Conservation (phyloP, 2,329 filamentous ascomycete genomes). For the Myriosclerotinia scirpicola region DNA sequence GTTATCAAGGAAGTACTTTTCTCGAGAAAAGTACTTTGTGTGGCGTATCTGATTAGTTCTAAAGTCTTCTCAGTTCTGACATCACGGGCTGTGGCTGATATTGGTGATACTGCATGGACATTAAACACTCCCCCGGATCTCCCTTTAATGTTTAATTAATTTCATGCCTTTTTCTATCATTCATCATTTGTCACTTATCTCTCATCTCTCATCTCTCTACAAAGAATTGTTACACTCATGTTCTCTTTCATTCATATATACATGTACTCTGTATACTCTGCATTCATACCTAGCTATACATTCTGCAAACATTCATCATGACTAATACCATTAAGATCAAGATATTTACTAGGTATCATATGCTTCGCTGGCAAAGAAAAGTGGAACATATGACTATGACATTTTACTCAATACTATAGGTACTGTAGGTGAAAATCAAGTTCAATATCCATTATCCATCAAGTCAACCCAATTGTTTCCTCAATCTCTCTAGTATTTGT, state of each 20-base stretch:
- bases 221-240: neutral
- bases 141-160: neutral
- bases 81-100: constrained; percentile 14
- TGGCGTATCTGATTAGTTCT: too few relatives aligned
- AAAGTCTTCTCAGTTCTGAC: neutral
- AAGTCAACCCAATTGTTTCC: neutral
- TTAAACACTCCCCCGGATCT: neutral
- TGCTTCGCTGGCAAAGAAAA: constrained; percentile 16
- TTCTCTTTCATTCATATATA: neutral
- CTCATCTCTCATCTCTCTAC: neutral
- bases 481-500: neutral
- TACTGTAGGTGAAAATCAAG: neutral
- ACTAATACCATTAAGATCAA: neutral
- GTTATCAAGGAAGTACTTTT: too few relatives aligned
- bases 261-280: neutral
- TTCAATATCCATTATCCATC: neutral
- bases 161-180: neutral
- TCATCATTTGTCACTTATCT: too few relatives aligned
- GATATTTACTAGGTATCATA: neutral
- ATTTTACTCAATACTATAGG: neutral
- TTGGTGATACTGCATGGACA: neutral
- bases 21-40: too few relatives aligned
- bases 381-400: neutral
- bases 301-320: too few relatives aligned
- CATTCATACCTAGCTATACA: too few relatives aligned